A percentile compares a stretch with the other conserved stretches of the same genome.
phyloP scores from a whole-genome alignment of 176 grass and related monocot genomes.

The Poa annua region DNA sequence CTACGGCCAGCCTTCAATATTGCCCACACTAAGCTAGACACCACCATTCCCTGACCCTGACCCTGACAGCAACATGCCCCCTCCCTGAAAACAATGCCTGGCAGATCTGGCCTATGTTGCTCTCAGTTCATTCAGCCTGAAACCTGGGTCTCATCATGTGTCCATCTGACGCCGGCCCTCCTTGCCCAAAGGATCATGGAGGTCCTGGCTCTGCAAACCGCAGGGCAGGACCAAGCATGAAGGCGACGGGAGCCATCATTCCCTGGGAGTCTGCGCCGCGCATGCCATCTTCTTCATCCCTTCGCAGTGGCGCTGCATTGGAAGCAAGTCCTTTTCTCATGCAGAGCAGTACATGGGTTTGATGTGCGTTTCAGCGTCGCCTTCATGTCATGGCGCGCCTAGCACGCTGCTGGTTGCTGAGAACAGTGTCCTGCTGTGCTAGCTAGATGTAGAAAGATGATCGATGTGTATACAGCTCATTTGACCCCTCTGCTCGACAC shows the following conservation, averaged over 20 bases:
- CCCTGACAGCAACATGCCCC: not conserved
- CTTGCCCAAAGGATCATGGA: not conserved
- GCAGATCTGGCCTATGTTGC: slow-evolving; percentile 15
- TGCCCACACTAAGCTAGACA: not conserved
- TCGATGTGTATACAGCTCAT: slow-evolving; percentile 2
- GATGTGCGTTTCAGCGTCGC: not conserved
- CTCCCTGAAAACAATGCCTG: slow-evolving; percentile 21
- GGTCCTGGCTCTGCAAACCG: not conserved
- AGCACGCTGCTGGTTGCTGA: not conserved
- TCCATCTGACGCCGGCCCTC: slow-evolving; percentile 6
- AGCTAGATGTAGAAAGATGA: not conserved
- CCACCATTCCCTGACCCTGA: not conserved
- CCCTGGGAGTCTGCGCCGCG: slow-evolving; percentile 20
- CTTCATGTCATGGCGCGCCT: slow-evolving; percentile 4
- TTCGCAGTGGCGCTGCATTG: not conserved
- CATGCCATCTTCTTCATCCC: not conserved
- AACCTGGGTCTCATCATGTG: slow-evolving; percentile 36
- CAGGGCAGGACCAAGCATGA: slow-evolving; percentile 21
- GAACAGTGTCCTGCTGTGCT: not conserved
- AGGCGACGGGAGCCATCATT: slow-evolving; percentile 33
- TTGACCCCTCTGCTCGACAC: not conserved
- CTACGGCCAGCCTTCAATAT: not conserved
- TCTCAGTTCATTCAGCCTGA: not conserved
- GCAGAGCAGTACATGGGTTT: not conserved
- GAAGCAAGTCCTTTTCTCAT: not conserved